A percentile compares a stretch with the other conserved stretches of the same genome.
Conservation (phyloP, 192 early-diverging fungal species). For the Backusella morwellensis region DNA sequence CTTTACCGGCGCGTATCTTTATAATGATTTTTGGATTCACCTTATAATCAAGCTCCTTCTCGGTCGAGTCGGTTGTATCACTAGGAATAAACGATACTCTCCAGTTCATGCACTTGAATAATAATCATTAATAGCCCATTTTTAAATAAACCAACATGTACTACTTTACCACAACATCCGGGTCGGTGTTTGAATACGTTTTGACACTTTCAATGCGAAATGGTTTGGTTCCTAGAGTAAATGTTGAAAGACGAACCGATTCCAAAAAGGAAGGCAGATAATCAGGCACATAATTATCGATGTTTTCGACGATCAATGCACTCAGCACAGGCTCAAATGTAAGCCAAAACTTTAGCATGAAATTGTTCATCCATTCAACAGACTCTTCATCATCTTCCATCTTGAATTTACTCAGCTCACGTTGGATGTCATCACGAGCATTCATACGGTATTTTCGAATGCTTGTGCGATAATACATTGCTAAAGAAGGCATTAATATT, state of each 20-base stretch:
- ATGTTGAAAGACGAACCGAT: slow-evolving; percentile 54
- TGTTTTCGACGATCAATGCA: slow-evolving; percentile 55
- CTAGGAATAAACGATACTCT: slow-evolving; percentile 70
- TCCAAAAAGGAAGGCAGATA: slow-evolving; percentile 65
- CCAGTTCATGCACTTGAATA: slow-evolving; percentile 64
- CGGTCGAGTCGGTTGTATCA: slow-evolving; percentile 55
- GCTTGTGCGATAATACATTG: slow-evolving; percentile 56
- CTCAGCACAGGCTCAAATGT: slow-evolving; percentile 74
- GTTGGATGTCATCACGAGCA: slow-evolving; percentile 53
- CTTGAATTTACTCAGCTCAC: slow-evolving; percentile 43
- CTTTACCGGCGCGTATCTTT: slow-evolving; percentile 71
- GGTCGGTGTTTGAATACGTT: slow-evolving; percentile 57
- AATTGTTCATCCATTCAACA: slow-evolving; percentile 78
- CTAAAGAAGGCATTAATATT: slow-evolving; percentile 18
- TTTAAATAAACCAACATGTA: not conserved
- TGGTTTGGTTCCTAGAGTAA: slow-evolving; percentile 64
- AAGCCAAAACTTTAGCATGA: slow-evolving; percentile 70
- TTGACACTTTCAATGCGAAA: slow-evolving; percentile 57
- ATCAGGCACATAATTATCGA: slow-evolving; percentile 59
- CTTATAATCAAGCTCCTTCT: slow-evolving; percentile 45
- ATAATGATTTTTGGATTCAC: slow-evolving; percentile 77
- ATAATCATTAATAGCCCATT: not conserved
- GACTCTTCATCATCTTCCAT: slow-evolving; percentile 56
- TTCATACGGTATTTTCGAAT: slow-evolving; percentile 49
- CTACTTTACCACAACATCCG: slow-evolving; percentile 47